A percentile compares a stretch with the other conserved stretches of the same genome.
Conservation (phyloP, 805 yeast genomes). For the Ogataea naganishii region DNA sequence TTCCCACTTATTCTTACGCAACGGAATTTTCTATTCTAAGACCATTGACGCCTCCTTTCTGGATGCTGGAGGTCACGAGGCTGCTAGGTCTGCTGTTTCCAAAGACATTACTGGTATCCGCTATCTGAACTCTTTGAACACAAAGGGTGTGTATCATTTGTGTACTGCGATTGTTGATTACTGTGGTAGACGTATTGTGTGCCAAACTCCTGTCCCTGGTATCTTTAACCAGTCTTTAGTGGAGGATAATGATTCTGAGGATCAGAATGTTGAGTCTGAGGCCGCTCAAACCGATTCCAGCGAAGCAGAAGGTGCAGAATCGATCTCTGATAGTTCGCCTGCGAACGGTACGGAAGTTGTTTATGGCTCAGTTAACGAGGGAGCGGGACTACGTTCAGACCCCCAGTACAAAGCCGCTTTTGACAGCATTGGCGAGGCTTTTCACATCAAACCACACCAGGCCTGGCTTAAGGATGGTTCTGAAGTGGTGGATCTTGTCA, state of each 20-base stretch:
- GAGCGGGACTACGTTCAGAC: constrained; percentile 38
- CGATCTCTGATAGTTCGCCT: no score
- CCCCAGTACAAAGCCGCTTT: constrained; percentile 47
- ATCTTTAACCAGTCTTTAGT: constrained; percentile 43
- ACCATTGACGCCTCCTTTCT: constrained; percentile 63
- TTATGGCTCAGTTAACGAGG: constrained; percentile 69
- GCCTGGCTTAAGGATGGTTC: constrained; percentile 40
- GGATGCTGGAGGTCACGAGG: constrained; percentile 70
- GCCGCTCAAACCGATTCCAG: constrained; percentile 27
- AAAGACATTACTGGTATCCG: constrained; percentile 74
- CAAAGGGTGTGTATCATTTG: constrained; percentile 56
- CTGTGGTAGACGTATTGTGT: constrained; percentile 79
- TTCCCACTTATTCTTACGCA: constrained; percentile 62
- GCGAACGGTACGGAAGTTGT: constrained; percentile 39
- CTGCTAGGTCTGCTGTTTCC: constrained; percentile 70
- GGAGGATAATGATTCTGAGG: no score
- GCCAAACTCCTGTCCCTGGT: constrained; percentile 97
- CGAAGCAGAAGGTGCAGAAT: constrained; percentile 22
- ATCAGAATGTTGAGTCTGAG: no score
- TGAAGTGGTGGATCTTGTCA: constrained; percentile 39
- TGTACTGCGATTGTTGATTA: constrained; percentile 85
- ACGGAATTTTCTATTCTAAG: constrained; percentile 80
- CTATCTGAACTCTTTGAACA: constrained; percentile 57
- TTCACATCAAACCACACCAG: constrained; percentile 69
- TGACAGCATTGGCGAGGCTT: constrained; percentile 54